Percentiles rank a stretch among this genome's conserved stretches.
These are phyloP conservation scores for Penicillium glabrum DNA, from an alignment of 2,329 filamentous ascomycete genomes.

Conservation along the genomic window DNA sequence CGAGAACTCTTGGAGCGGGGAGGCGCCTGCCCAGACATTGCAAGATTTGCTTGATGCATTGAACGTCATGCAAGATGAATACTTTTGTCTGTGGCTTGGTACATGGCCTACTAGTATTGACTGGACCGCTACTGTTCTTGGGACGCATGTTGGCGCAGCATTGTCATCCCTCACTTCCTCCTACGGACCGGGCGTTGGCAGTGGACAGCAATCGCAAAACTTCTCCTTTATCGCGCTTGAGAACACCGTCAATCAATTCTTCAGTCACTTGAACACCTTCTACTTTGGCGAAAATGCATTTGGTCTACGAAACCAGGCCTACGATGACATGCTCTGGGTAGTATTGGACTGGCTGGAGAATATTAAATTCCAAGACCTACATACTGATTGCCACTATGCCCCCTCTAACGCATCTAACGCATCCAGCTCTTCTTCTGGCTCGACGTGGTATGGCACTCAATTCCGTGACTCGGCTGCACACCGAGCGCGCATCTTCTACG, in stretches of 20 bases:
- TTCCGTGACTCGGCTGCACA: slow-evolving; percentile 79
- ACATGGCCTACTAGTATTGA: slow-evolving; percentile 86
- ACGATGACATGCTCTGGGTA: slow-evolving; percentile 94
- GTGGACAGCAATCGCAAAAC: slow-evolving; percentile 15
- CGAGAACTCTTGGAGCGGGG: slow-evolving; percentile 7
- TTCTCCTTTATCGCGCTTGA: slow-evolving; percentile 55
- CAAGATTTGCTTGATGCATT: slow-evolving; percentile 61
- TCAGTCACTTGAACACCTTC: slow-evolving; percentile 71
- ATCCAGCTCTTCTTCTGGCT: slow-evolving; percentile 19
- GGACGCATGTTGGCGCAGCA: slow-evolving; percentile 74
- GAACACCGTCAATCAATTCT: slow-evolving; percentile 81
- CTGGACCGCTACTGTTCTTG: slow-evolving; percentile 86
- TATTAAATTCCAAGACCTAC: slow-evolving; percentile 72
- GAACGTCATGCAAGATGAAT: slow-evolving; percentile 71
- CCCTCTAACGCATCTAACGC: slow-evolving; percentile 18
- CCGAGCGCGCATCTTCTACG: slow-evolving; percentile 81
- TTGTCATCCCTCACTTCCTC: slow-evolving; percentile 65
- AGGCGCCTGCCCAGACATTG: slow-evolving; percentile 29
- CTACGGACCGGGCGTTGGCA: slow-evolving; percentile 48
- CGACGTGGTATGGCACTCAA: slow-evolving; percentile 70
- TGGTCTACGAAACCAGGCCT: slow-evolving; percentile 73
- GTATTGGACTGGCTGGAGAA: slow-evolving; percentile 87
- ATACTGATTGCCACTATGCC: slow-evolving; percentile 63
- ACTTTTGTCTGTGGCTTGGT: slow-evolving; percentile 74
- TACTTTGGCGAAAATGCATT: slow-evolving; percentile 87